Evolutionary conservation across 1,284 basidiomycete genomes (phyloP).

Genomic region (Ceratorhiza oryzae-sativae): DNA sequence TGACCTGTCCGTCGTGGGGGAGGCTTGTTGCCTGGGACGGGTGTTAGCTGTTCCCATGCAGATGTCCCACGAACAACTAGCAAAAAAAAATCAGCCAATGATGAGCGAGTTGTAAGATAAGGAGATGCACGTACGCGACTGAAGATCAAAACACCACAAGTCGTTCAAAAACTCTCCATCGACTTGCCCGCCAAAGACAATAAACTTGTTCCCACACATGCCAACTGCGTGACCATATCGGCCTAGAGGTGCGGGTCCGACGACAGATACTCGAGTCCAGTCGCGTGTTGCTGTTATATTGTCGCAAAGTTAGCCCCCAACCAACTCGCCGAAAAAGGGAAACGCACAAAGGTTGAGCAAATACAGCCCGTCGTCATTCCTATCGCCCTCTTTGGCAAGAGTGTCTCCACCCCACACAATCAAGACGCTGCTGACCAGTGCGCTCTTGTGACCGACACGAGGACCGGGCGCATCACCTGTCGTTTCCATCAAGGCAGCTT

Average conservation of each 20-base stretch:
- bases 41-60: slow-evolving; percentile 80
- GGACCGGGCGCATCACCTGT: slow-evolving; percentile 89
- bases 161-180: slow-evolving; percentile 96
- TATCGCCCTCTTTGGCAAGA: slow-evolving; percentile 74
- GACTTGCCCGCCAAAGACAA: slow-evolving; percentile 97
- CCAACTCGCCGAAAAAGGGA: slow-evolving; percentile 44
- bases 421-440: slow-evolving; percentile 93
- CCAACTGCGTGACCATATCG: slow-evolving; percentile 96
- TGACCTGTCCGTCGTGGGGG: slow-evolving; percentile 94
- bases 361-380: slow-evolving; percentile 93
- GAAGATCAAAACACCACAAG: slow-evolving; percentile 96
- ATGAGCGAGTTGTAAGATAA: not conserved
- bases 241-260: slow-evolving; percentile 80
- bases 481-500: slow-evolving; percentile 80
- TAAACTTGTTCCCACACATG: slow-evolving; percentile 91
- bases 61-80: slow-evolving; percentile 62
- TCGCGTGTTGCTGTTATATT: slow-evolving; percentile 75
- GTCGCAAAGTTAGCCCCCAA: slow-evolving; percentile 8
- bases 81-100: not conserved
- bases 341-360: slow-evolving; percentile 88
- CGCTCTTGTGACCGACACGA: slow-evolving; percentile 94
- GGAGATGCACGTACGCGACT: slow-evolving; percentile 70
- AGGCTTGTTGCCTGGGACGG: slow-evolving; percentile 63
- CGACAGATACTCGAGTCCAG: slow-evolving; percentile 88
- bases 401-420: slow-evolving; percentile 99